Evolutionary conservation across 1,284 basidiomycete genomes (phyloP).

Genomic region (Rhodotorula mucilaginosa): DNA sequence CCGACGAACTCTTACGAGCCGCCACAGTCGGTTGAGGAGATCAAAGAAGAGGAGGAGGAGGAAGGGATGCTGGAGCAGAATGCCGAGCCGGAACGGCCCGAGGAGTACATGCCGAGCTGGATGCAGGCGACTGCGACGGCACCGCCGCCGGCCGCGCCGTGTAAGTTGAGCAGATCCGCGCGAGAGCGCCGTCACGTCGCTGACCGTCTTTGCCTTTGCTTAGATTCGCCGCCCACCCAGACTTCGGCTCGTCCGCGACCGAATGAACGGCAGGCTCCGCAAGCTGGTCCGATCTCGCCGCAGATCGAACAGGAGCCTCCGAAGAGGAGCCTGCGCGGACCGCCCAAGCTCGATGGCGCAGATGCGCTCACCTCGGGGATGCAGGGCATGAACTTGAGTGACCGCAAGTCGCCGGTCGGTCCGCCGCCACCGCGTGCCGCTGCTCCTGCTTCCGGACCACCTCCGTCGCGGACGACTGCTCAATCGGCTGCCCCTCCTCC

Average conservation of each 20-base stretch:
- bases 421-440: not conserved
- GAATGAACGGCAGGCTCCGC: not conserved
- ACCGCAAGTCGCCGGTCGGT: not conserved
- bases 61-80: not conserved
- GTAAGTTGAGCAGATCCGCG: not conserved
- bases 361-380: constrained; percentile 7
- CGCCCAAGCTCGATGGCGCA: not conserved
- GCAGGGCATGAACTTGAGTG: constrained; percentile 7
- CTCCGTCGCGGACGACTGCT: not conserved
- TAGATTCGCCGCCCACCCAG: not conserved
- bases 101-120: constrained; percentile 30
- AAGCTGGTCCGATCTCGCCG: not conserved
- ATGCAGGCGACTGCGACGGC: constrained; percentile 17
- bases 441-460: not conserved
- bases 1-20: constrained; percentile 22
- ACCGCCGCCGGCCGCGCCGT: not conserved
- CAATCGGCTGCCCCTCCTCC: not conserved
- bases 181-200: rapidly evolving
- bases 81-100: not conserved
- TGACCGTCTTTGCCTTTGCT: not conserved
- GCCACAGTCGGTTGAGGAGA: constrained; percentile 14
- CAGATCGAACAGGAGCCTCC: constrained; percentile 1
- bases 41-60: constrained; percentile 31
- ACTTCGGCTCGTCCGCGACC: not conserved
- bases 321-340: not conserved